Conservation (phyloP, 2,329 filamentous ascomycete species). For the Talaromyces sp. region DNA sequence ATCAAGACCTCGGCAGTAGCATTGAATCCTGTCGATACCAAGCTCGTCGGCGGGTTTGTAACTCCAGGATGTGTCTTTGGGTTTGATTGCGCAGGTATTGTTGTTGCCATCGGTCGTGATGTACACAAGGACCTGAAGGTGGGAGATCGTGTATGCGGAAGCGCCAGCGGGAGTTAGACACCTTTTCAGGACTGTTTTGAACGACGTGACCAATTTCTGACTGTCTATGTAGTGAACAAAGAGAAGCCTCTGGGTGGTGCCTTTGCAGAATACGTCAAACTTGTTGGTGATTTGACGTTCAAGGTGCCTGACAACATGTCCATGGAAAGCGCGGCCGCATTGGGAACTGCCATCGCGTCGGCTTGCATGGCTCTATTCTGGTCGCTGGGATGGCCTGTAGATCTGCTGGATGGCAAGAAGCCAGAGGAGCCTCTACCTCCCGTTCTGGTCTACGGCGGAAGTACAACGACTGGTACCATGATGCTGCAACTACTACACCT, state of each 20-base stretch:
- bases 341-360: conserved; percentile 19
- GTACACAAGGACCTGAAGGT: conserved; percentile 19
- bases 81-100: conserved; percentile 24
- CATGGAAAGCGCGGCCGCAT: conserved; percentile 30
- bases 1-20: conserved; percentile 31
- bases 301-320: conserved; percentile 30
- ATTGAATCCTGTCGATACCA: conserved; percentile 30
- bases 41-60: conserved; percentile 24
- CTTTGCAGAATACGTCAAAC: conserved; percentile 37
- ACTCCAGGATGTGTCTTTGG: conserved; percentile 28
- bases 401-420: neutral
- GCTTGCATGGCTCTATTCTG: conserved; percentile 26
- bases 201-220: conserved; percentile 18
- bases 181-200: neutral
- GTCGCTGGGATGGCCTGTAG: conserved; percentile 8
- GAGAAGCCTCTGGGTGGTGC: conserved; percentile 26
- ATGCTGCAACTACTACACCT: conserved; percentile 45
- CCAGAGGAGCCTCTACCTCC: conserved; percentile 5
- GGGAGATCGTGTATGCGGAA: conserved; percentile 36
- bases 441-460: conserved; percentile 48
- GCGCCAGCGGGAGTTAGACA: conserved; percentile 30
- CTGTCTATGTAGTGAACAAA: neutral
- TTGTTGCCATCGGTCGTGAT: conserved; percentile 3
- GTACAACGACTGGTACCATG: conserved; percentile 42
- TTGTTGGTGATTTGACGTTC: conserved; percentile 28